Evolutionary conservation across 1,284 basidiomycete genomes (phyloP), one percentile per base, ranked within the genome.

Genomic region (Melampsora larici-populina): DNA sequence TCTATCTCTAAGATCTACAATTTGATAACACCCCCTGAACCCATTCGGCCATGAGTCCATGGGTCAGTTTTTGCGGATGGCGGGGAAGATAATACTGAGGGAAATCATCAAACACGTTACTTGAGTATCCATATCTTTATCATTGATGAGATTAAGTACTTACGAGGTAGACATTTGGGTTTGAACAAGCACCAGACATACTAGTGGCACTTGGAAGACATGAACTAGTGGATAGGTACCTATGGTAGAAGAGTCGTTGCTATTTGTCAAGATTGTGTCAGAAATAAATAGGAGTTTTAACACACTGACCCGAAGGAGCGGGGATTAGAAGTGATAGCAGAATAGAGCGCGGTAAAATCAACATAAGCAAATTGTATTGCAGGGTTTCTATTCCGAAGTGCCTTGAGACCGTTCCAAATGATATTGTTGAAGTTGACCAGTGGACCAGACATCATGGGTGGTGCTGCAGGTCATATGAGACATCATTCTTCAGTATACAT

Each of bases 391-490:
- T 6, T 58, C 31, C 60, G 33, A 1, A 72, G 31, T 31, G 40
- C 40, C 36, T 72, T 72, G 8, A 72, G 29, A 13, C 60, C 70
- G 26, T 72, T 72, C 70, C 70, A 72, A 40, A 64, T 43, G 2
- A 24, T 29, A 24, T 43, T 49, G 40, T 72, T 62, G 40, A 72
- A 72, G 21, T 43, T 6, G 21, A 13, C 13, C 8, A 72, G 6
- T 63, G 18, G 18, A 15, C 60, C 26, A 9, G 31, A 29, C 5
- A 13, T 48, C 26, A 64, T 48, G 33, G 58, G 55, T n/a, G 70
- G 70, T 24, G 58, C 70, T 72, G n/a, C 29, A 21, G 11, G 11
- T 11, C 40, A 43, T 43, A 43, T 43, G 40, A 43, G 40, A 43
- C 13, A 43, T 1, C 6, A 4, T 43, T 43, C 40, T 1, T 43